Evolutionary conservation across 1,284 basidiomycete genomes (phyloP).

Genomic region (Coriolopsis trogii): DNA sequence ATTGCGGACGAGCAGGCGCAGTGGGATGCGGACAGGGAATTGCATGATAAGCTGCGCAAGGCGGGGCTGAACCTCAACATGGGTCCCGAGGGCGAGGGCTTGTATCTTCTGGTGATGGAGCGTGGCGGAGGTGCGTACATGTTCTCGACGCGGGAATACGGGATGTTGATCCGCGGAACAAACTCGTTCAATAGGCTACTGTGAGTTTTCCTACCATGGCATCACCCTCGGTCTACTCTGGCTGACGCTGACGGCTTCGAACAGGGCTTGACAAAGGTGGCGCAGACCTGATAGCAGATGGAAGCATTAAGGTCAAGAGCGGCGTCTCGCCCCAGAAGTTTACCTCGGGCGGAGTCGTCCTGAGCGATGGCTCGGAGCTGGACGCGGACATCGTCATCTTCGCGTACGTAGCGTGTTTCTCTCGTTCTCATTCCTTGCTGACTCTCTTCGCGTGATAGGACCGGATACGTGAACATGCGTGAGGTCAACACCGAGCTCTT

Average conservation of each 20-base stretch:
- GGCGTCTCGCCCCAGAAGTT: constrained; percentile 41
- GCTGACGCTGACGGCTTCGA: neutral
- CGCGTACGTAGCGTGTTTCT: constrained; percentile 24
- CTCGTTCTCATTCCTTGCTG: no score
- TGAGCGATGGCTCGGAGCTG: constrained; percentile 47
- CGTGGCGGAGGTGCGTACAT: constrained; percentile 21
- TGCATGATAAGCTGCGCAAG: constrained; percentile 57
- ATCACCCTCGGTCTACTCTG: neutral
- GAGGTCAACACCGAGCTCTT: constrained; percentile 45
- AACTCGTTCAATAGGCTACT: constrained; percentile 8
- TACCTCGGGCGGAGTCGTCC: constrained; percentile 39
- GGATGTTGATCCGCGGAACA: neutral
- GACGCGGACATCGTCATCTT: constrained; percentile 50
- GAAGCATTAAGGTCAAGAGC: constrained; percentile 48
- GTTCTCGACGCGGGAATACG: no score
- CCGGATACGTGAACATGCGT: constrained; percentile 41
- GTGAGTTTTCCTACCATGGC: constrained; percentile 2
- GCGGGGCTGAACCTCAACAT: constrained; percentile 60
- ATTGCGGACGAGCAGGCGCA: constrained; percentile 24
- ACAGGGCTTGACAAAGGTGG: constrained; percentile 38
- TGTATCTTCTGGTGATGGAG: constrained; percentile 41
- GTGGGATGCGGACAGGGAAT: constrained; percentile 41
- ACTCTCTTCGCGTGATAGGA: no score
- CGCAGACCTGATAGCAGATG: constrained; percentile 38
- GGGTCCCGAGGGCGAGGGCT: constrained; percentile 59